Percentiles rank a stretch among this genome's conserved stretches.
Evolutionary conservation across 345 rosid species (phyloP).

Genomic region (Psidium guajava): DNA sequence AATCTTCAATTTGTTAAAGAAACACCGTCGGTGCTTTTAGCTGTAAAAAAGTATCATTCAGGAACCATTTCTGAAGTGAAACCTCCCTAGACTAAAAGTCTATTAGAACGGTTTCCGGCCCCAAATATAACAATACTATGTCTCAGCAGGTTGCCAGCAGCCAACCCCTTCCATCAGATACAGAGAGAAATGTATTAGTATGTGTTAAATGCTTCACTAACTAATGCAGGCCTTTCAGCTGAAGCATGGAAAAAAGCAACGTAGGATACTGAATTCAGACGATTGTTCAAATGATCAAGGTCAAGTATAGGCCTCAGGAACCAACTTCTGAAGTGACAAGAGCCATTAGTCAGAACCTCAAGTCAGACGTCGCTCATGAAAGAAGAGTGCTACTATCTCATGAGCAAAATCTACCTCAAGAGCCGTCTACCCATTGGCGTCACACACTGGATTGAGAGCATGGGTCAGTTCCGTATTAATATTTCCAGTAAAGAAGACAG

Average conservation of each 20-base stretch:
- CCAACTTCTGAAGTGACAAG: slow-evolving; percentile 64
- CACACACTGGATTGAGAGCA: slow-evolving; percentile 55
- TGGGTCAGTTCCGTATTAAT: slow-evolving; percentile 10
- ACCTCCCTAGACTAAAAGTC: not conserved
- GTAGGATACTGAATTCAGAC: slow-evolving; percentile 92
- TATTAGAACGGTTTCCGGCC: not conserved
- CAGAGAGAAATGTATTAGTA: not conserved
- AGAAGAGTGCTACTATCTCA: not conserved
- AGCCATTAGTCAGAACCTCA: slow-evolving; percentile 6
- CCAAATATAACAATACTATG: not conserved
- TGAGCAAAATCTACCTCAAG: slow-evolving; percentile 46
- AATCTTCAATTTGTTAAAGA: slow-evolving; percentile 54
- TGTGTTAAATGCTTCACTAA: not conserved
- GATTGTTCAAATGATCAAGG: slow-evolving; percentile 55
- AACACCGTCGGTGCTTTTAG: not conserved
- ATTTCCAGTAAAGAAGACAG: not conserved
- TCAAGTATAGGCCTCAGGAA: slow-evolving; percentile 90
- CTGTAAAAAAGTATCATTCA: not conserved
- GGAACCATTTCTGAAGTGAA: not conserved
- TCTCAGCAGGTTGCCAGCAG: not conserved
- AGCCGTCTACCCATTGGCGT: slow-evolving; percentile 89
- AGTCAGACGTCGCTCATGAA: slow-evolving; percentile 1
- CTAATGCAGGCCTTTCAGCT: not conserved
- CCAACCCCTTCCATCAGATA: not conserved
- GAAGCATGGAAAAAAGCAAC: slow-evolving; percentile 5